Percentiles rank a stretch among this genome's conserved stretches.
phyloP scores from a whole-genome alignment of 177 flowering plant species.

The Tripterygium wilfordii region DNA sequence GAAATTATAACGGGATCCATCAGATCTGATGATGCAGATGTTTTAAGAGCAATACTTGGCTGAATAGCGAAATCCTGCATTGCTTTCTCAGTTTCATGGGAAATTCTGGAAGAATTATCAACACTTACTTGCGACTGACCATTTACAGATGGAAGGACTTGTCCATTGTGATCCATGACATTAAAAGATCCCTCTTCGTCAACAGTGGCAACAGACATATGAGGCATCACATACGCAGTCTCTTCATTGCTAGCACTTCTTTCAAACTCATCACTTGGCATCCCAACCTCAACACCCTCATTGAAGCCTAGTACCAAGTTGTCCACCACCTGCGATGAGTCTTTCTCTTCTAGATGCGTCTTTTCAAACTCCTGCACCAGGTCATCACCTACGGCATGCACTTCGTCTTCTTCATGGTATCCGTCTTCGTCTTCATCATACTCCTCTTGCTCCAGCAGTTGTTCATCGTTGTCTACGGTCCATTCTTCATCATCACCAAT shows the following conservation, averaged over 20 bases:
- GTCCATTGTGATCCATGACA: conserved; percentile 21
- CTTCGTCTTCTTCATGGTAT: conserved; percentile 81
- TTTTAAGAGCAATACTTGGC: conserved; percentile 17
- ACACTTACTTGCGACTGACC: conserved; percentile 15
- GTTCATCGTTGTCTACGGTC: conserved; percentile 52
- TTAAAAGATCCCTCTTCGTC: conserved; percentile 30
- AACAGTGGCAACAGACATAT: conserved; percentile 16
- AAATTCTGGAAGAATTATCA: conserved; percentile 23
- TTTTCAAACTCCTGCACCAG: conserved; percentile 51
- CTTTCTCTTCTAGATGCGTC: conserved; percentile 53
- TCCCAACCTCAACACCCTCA: conserved; percentile 71
- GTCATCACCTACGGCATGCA: conserved; percentile 63
- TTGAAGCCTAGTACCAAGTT: conserved; percentile 70
- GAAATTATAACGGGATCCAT: conserved; percentile 25
- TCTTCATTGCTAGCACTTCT: conserved; percentile 34
- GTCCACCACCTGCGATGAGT: conserved; percentile 28
- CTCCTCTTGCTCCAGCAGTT: conserved; percentile 80
- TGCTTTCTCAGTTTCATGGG: conserved; percentile 33
- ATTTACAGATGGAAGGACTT: conserved; percentile 19
- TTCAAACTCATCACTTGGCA: conserved; percentile 63
- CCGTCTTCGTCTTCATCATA: conserved; percentile 87
- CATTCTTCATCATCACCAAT: conserved; percentile 80
- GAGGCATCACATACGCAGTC: conserved; percentile 21
- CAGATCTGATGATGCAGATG: conserved; percentile 17
- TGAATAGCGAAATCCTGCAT: conserved; percentile 30